Evolutionary conservation across 139 green algal species (phyloP).

Genomic region (Astrephomene gubernaculifera): DNA sequence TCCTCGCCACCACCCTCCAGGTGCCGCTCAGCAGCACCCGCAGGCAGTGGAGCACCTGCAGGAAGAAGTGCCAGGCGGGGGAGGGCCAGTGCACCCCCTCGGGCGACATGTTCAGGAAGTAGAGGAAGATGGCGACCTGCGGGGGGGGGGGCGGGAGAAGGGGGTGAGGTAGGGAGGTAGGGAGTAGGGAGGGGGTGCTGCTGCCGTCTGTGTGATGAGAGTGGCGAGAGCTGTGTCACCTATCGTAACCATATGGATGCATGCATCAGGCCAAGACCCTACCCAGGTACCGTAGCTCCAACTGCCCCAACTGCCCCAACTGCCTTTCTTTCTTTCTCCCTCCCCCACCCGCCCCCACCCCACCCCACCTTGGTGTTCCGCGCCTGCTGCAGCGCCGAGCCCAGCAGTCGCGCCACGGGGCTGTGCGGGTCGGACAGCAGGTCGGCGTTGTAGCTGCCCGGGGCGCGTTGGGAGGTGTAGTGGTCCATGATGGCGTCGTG

Average conservation of each 20-base stretch:
- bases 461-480: constrained; percentile 25
- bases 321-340: neutral
- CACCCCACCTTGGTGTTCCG: constrained; percentile 52
- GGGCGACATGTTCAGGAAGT: constrained; percentile 37
- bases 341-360: neutral
- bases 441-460: constrained; percentile 13
- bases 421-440: constrained; percentile 32
- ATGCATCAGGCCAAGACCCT: neutral
- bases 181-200: neutral
- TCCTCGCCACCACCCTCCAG: constrained; percentile 50
- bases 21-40: constrained; percentile 53
- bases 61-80: constrained; percentile 58
- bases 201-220: too few relatives aligned
- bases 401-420: constrained; percentile 50
- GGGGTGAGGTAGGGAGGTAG: neutral
- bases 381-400: constrained; percentile 14
- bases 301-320: neutral
- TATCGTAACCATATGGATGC: neutral
- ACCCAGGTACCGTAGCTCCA: neutral
- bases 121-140: constrained; percentile 53
- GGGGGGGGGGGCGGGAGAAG: neutral
- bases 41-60: constrained; percentile 65
- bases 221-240: too few relatives aligned
- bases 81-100: constrained; percentile 43
- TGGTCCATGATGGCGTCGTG: constrained; percentile 61